Base-by-base conservation (phyloP, 2,329 filamentous ascomycete species). In the Clarireedia sp. region DNA sequence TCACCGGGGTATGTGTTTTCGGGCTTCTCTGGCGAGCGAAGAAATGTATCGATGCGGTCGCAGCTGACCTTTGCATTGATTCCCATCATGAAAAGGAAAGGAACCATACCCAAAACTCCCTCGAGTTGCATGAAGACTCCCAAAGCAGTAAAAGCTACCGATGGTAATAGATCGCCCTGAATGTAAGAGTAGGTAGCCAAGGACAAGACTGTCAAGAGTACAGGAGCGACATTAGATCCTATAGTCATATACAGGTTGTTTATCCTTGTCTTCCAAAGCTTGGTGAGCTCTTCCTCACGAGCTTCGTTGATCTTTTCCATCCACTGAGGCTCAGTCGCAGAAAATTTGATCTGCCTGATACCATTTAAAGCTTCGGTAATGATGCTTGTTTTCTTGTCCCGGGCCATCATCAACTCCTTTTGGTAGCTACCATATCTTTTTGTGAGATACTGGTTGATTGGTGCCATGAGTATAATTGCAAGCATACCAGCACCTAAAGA, bases 321-420 rank as follows among this genome's bases (percentile, higher is more conserved):
- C 87, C 87, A 91, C 62, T 87, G 80, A 26, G 74, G 71, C 68
- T 91, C 88, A 2, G 88, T 71, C 1, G 87, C 87, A 0, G 86
- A 86, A 62, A 91, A 90, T 66, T 91, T 91, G 71, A 91, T 89
- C 67, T 91, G 88, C 1, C 87, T 80, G 60, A 91, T 90, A 7
- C 87, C 87, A 60, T 86, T 79, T 0, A 91, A 72, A 0, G 83
- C 86, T 68, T 91, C 87, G 1, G 86, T 87, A 33, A 91, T 77
- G 16, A 89, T 77, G 0, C 79, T 82, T 68, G 89, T 77, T 70
- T 90, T 90, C 56, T 82, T 77, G 66, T 91, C 88, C 41, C 87
- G 78, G 36, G 82, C 75, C 66, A 84, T 86, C 86, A 90, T 90
- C 53, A 91, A 69, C 43, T 74, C 72, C 53, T 85, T 82, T 64